A percentile compares a stretch with the other conserved stretches of the same genome.
Evolutionary conservation across 176 grass and related monocot genomes (phyloP).

Genomic region (Oryza longistaminata): DNA sequence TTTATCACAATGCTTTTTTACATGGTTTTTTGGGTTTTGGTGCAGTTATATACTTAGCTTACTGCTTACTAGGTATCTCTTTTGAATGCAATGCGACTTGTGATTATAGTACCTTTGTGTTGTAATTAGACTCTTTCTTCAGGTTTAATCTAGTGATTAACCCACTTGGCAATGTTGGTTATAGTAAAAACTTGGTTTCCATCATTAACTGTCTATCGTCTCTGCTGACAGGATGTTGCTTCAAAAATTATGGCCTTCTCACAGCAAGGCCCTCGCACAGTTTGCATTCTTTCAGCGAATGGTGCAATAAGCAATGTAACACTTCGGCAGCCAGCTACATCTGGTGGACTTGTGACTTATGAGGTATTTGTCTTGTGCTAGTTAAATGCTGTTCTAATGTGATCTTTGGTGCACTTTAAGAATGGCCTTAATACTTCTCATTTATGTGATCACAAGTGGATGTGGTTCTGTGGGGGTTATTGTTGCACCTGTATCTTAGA

Average conservation of each 20-base stretch:
- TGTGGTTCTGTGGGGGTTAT: neutral
- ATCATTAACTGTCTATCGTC: constrained; percentile 23
- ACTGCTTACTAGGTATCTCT: neutral
- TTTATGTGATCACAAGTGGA: neutral
- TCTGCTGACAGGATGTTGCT: constrained; percentile 79
- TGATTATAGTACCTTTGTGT: neutral
- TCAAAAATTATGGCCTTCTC: constrained; percentile 99
- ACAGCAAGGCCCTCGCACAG: constrained; percentile 93
- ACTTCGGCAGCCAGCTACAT: constrained; percentile 92
- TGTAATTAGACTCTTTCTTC: neutral
- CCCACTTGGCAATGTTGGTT: neutral
- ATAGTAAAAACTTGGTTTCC: constrained; percentile 8
- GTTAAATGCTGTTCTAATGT: no score
- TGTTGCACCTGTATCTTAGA: neutral
- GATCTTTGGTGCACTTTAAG: neutral
- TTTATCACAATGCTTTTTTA: no score
- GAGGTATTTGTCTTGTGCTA: constrained; percentile 63
- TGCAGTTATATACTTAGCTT: neutral
- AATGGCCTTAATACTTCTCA: neutral
- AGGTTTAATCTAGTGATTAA: neutral
- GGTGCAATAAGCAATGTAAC: constrained; percentile 97
- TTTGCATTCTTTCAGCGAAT: constrained; percentile 98
- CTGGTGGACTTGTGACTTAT: constrained; percentile 93
- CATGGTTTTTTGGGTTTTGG: no score
- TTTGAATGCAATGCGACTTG: neutral